Evolutionary conservation across 441 rosid genomes (phyloP).

Genomic region (Populus tomentosa): DNA sequence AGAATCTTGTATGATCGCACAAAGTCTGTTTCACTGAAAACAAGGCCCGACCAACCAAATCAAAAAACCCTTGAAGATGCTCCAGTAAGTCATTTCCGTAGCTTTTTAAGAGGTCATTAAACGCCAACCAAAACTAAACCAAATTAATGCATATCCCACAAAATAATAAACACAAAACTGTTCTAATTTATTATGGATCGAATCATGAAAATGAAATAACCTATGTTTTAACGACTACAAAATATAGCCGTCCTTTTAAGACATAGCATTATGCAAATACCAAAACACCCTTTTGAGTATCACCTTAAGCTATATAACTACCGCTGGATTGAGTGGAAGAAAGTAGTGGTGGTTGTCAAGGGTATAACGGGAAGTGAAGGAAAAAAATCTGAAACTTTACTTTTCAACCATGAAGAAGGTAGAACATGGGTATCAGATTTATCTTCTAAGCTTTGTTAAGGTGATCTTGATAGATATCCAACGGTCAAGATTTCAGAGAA

Average conservation of each 20-base stretch:
- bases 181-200: neutral
- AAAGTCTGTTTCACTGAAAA: constrained; percentile 43
- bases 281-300: constrained; percentile 24
- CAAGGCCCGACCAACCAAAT: constrained; percentile 41
- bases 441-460: neutral
- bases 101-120: constrained; percentile 48
- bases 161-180: constrained; percentile 4
- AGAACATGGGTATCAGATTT: constrained; percentile 6
- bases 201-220: constrained; percentile 25
- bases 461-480: constrained; percentile 16
- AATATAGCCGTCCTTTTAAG: constrained; percentile 26
- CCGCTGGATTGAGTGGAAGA: neutral
- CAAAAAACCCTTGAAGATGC: constrained; percentile 29
- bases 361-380: constrained; percentile 21
- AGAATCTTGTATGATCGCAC: constrained; percentile 56
- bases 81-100: constrained; percentile 44
- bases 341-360: neutral
- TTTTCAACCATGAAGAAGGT: constrained; percentile 26
- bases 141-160: constrained; percentile 8
- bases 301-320: neutral
- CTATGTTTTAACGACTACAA: constrained; percentile 18
- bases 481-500: constrained; percentile 14
- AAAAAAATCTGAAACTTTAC: constrained; percentile 24
- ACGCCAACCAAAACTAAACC: constrained; percentile 34
- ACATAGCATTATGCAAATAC: constrained; percentile 7